Conservation (phyloP, 805 yeast genomes). For the Komagataella pastoris region DNA sequence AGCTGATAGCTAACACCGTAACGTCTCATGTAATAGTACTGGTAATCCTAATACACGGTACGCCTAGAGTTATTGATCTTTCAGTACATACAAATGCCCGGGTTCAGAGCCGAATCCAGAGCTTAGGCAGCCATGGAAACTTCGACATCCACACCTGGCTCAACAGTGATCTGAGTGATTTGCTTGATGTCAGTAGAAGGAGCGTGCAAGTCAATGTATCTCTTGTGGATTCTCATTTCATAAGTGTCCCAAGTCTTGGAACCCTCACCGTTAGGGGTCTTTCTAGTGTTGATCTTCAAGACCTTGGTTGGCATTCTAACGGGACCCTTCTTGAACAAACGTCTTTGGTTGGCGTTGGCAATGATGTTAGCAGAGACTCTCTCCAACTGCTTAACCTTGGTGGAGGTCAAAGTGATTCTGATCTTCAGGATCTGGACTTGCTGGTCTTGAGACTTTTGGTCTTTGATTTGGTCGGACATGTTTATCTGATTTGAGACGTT, state of each 20-base stretch:
- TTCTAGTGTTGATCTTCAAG: constrained; percentile 97
- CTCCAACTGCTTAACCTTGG: constrained; percentile 97
- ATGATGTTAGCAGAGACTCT: constrained; percentile 87
- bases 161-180: constrained; percentile 95
- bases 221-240: constrained; percentile 99
- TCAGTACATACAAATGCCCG: background rate
- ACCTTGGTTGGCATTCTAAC: constrained; percentile 99
- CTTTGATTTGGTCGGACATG: constrained; percentile 85
- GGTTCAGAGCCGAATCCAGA: constrained; percentile 1
- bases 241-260: constrained; percentile 99
- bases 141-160: constrained; percentile 98
- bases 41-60: constrained; percentile 32
- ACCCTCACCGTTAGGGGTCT: constrained; percentile 99
- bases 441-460: constrained; percentile 56
- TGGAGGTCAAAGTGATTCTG: constrained; percentile 97
- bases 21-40: constrained; percentile 26
- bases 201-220: constrained; percentile 96
- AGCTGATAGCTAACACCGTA: constrained; percentile 52
- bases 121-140: constrained; percentile 78
- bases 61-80: constrained; percentile 42
- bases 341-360: constrained; percentile 71
- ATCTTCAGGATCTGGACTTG: constrained; percentile 79
- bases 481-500: constrained; percentile 22
- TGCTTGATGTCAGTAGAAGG: constrained; percentile 88
- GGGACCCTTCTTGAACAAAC: constrained; percentile 94